Evolutionary conservation across 2,329 filamentous ascomycete species (phyloP).

Genomic region (Pezicula carpinea): DNA sequence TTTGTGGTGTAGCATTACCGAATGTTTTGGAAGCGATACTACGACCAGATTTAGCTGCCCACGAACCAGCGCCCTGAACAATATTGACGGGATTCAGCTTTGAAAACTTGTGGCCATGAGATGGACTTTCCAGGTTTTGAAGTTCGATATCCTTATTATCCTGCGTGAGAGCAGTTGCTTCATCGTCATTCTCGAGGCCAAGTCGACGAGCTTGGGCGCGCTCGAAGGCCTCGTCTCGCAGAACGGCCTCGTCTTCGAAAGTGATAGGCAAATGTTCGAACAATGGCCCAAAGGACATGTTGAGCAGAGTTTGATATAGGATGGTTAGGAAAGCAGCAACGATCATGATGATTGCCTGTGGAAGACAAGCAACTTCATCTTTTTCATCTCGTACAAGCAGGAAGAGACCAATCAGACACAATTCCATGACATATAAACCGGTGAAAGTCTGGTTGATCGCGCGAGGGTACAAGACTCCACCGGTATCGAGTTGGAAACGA

Average conservation of each 20-base stretch:
- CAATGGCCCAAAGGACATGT: constrained; percentile 77
- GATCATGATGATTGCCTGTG: constrained; percentile 84
- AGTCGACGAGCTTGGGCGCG: constrained; percentile 69
- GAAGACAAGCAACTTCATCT: constrained; percentile 53
- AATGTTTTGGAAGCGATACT: constrained; percentile 34
- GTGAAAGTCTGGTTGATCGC: constrained; percentile 96
- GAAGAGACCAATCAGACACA: constrained; percentile 85
- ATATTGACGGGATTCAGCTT: constrained; percentile 26
- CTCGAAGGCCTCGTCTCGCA: constrained; percentile 87
- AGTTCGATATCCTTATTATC: constrained; percentile 35
- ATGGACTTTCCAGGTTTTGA: constrained; percentile 39
- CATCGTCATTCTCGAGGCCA: constrained; percentile 50
- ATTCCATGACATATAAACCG: constrained; percentile 90
- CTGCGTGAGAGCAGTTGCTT: constrained; percentile 18
- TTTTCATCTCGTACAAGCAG: constrained; percentile 65
- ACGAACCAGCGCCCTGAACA: constrained; percentile 22
- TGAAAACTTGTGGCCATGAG: constrained; percentile 8
- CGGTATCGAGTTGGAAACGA: constrained; percentile 84
- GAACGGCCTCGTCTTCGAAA: constrained; percentile 87
- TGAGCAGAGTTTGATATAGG: constrained; percentile 76
- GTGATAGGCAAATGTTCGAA: constrained; percentile 90
- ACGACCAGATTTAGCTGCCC: constrained; percentile 22
- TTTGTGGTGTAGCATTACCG: constrained; percentile 43
- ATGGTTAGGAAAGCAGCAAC: constrained; percentile 65
- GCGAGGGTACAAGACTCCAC: constrained; percentile 83